Conservation (phyloP, 1,284 basidiomycete species). For the Papiliotrema fonsecae region DNA sequence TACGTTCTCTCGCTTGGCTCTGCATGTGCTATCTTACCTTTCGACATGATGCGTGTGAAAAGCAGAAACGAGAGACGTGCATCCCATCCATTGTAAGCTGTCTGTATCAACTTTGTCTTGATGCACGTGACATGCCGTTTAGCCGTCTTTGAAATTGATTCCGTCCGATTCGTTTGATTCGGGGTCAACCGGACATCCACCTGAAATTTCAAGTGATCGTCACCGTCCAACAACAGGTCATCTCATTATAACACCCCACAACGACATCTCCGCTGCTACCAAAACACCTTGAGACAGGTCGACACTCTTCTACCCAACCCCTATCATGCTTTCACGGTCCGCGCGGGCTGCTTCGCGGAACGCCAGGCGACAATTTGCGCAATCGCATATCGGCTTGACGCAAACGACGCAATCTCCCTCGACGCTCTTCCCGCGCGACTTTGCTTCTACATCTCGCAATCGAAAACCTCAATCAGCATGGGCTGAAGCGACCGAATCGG, state of each 20-base stretch:
- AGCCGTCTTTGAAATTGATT: neutral
- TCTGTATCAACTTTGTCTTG: no score
- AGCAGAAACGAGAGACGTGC: neutral
- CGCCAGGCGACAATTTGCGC: neutral
- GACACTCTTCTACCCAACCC: no score
- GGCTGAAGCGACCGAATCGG: constrained; percentile 44
- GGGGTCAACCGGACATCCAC: neutral
- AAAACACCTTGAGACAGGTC: no score
- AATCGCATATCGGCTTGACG: no score
- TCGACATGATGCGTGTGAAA: neutral
- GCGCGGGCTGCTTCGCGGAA: constrained; percentile 5
- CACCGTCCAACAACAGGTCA: neutral
- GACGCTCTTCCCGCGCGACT: neutral
- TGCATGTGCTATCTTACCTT: neutral
- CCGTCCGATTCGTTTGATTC: no score
- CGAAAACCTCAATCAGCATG: constrained; percentile 23
- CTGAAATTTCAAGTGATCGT: neutral
- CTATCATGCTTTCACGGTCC: constrained; percentile 15
- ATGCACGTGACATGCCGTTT: no score
- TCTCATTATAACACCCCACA: no score
- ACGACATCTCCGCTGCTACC: no score
- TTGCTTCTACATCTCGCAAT: neutral
- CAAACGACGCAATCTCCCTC: neutral
- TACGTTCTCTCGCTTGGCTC: no score
- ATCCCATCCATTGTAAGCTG: no score